Percentiles rank a stretch among this genome's conserved stretches.
These are phyloP conservation scores for Phyllachora maydis DNA, from an alignment of 2,329 filamentous ascomycete species.

Conservation along the genomic window DNA sequence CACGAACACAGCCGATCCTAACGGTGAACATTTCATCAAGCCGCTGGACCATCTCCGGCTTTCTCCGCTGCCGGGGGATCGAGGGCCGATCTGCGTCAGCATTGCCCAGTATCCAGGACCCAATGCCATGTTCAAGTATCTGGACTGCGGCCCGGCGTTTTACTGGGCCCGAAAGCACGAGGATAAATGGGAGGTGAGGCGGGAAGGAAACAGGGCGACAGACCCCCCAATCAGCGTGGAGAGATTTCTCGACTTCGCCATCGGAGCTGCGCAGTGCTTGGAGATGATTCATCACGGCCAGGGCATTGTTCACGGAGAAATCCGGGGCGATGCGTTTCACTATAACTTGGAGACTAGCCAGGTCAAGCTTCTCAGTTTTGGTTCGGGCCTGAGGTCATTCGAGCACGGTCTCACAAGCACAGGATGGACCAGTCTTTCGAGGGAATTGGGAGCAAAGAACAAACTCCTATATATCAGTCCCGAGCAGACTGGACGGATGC, in stretches of 20 bases:
- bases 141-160: slow-evolving; percentile 62
- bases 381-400: slow-evolving; percentile 70
- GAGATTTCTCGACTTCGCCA: slow-evolving; percentile 74
- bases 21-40: slow-evolving; percentile 55
- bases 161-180: slow-evolving; percentile 34
- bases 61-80: slow-evolving; percentile 45
- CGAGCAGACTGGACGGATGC: slow-evolving; percentile 84
- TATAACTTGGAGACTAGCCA: slow-evolving; percentile 49
- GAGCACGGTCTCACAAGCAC: slow-evolving; percentile 74
- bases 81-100: slow-evolving; percentile 51
- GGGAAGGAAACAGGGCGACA: too few species aligned
- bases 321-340: slow-evolving; percentile 79
- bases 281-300: slow-evolving; percentile 84
- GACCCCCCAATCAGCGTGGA: slow-evolving; percentile 57
- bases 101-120: slow-evolving; percentile 63
- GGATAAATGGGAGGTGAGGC: slow-evolving; percentile 30
- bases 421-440: slow-evolving; percentile 68
- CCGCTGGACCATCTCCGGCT: slow-evolving; percentile 65
- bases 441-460: slow-evolving; percentile 68
- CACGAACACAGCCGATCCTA: slow-evolving; percentile 47
- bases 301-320: slow-evolving; percentile 74
- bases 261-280: slow-evolving; percentile 67
- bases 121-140: slow-evolving; percentile 49
- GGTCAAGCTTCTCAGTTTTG: slow-evolving; percentile 69
- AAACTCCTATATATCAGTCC: slow-evolving; percentile 86